Conservation (phyloP, 441 rosid species). For the Macaranga tanarius region DNA sequence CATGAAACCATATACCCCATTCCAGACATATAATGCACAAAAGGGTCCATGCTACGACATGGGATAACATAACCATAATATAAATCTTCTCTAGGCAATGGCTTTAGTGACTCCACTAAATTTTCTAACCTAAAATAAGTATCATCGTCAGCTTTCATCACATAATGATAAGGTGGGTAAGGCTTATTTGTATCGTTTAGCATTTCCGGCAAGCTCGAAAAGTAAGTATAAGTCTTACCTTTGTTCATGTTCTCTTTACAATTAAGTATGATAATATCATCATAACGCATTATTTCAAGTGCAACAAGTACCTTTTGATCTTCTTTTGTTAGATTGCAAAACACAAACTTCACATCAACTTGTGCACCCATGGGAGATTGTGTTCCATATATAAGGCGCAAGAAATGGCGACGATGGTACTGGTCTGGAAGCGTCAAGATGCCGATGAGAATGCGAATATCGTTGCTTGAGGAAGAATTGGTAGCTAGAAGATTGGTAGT, state of each 20-base stretch:
- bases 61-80: constrained; percentile 82
- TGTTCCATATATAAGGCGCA: constrained; percentile 66
- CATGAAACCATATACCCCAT: constrained; percentile 86
- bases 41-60: constrained; percentile 86
- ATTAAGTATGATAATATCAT: constrained; percentile 70
- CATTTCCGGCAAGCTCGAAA: constrained; percentile 69
- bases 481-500: background rate
- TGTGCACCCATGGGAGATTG: constrained; percentile 43
- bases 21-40: constrained; percentile 79
- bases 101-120: constrained; percentile 56
- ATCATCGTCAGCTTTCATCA: constrained; percentile 79
- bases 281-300: constrained; percentile 75
- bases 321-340: constrained; percentile 82
- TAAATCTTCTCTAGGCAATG: constrained; percentile 69
- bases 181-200: constrained; percentile 34
- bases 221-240: constrained; percentile 83
- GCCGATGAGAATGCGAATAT: constrained; percentile 68
- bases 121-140: constrained; percentile 52
- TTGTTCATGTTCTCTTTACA: constrained; percentile 84
- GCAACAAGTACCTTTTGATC: constrained; percentile 82
- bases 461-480: constrained; percentile 36
- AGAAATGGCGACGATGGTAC: constrained; percentile 62
- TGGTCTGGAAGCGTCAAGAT: constrained; percentile 76
- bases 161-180: constrained; percentile 57
- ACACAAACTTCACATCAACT: constrained; percentile 82